Percentiles rank a stretch among this genome's conserved stretches.
Evolutionary conservation across 257 asterid species (phyloP).

Genomic region (Primulina huaijiensis): DNA sequence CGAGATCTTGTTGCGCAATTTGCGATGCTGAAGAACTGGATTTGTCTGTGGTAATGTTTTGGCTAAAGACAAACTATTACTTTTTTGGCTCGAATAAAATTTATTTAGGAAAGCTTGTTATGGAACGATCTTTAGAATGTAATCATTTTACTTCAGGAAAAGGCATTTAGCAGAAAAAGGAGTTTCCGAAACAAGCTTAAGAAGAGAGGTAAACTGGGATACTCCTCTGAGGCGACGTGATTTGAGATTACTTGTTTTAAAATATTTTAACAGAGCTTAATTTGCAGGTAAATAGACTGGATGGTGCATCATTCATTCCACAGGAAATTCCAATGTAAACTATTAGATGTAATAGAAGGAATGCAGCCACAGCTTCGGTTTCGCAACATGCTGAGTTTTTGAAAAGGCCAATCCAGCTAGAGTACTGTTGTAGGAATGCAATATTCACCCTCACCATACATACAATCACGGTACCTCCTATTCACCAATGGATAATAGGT

Average conservation of each 20-base stretch:
- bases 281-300: constrained; percentile 29
- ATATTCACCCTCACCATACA: background rate
- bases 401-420: background rate
- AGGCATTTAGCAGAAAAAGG: constrained; percentile 93
- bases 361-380: background rate
- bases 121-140: constrained; percentile 6
- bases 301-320: constrained; percentile 25
- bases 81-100: background rate
- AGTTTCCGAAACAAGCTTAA: constrained; percentile 88
- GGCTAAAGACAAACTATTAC: background rate
- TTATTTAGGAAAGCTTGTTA: background rate
- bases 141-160: constrained; percentile 58
- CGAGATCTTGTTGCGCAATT: no score
- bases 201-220: constrained; percentile 50
- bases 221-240: background rate
- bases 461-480: no score
- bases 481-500: no score
- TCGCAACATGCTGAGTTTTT: background rate
- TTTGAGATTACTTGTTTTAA: background rate
- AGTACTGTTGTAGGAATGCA: background rate
- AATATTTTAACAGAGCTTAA: background rate
- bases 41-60: constrained; percentile 68
- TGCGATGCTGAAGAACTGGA: no score
- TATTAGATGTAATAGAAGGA: background rate
- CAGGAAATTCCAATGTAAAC: constrained; percentile 22